Evolutionary conservation across 1,284 basidiomycete genomes (phyloP), one percentile per base, ranked within the genome.

Genomic region (Chalciporus sp.): DNA sequence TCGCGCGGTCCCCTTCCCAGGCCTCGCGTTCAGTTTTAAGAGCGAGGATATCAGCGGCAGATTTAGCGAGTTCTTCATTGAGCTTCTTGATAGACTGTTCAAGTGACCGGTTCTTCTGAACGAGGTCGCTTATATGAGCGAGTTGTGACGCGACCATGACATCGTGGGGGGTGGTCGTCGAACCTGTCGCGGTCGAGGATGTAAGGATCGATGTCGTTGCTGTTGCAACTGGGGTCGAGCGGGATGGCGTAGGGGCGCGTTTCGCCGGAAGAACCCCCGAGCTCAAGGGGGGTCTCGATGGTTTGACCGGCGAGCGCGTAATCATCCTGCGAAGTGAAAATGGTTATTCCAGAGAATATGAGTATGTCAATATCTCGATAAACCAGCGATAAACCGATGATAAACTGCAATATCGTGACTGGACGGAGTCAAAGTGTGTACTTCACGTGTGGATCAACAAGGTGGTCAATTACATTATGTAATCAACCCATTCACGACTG

Each of bases 41-140:
- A 26, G 48, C 11, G 12, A n/a, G 20, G 17, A 56, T 33, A 23
- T 71, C 63, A 11, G 61, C 42, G 6, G 52, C 28, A 27, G 58
- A 67, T 48, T 75, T 76, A 35, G 73, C 69, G 33, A 82, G 59
- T 46, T 81, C 75, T 19, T 78, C 77, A 7, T 70, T 61, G n/a
- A 84, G 73, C 44, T 76, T 79, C 60, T 78, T 78, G 64, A 78
- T 77, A 1, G 76, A 78, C 55, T 84, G 78, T 55, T 87, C 85
- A 49, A 86, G 76, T 0, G 79, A 80, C 28, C 81, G 80, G 65
- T 82, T 86, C 57, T 81, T 76, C 58, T 84, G 78, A 3, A 87
- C 83, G 47, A 89, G 78, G 45, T 88, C 85, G 49, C 83, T 77
- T 51, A 89, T 86, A 62, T 88, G 86, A 6, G 76, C 70, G 53